These are phyloP conservation scores for Cryphonectria nitschkei DNA, from an alignment of 2,329 filamentous ascomycete species.

Conservation along the genomic window DNA sequence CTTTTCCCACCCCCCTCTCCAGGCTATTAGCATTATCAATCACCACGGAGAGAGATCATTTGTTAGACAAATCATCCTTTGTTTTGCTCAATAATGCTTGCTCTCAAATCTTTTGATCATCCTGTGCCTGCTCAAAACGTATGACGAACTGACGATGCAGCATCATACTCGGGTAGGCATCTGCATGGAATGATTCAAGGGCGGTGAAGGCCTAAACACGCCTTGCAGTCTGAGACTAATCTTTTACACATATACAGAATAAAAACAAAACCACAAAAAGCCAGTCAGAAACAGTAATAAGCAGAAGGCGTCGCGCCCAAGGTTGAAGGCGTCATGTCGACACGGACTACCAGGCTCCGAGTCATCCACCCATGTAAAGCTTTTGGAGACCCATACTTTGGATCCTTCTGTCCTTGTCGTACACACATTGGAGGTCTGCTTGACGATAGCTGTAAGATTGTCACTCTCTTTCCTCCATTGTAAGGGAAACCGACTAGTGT, in stretches of 20 bases:
- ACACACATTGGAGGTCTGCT: background rate
- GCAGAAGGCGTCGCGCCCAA: background rate
- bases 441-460: background rate
- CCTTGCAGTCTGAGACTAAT: background rate
- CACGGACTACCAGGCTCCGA: background rate
- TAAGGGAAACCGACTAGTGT: too few relatives aligned
- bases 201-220: background rate
- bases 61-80: background rate
- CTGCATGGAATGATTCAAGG: background rate
- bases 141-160: background rate
- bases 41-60: background rate
- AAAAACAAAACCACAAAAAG: too few relatives aligned
- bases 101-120: background rate
- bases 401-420: background rate
- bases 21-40: too few relatives aligned
- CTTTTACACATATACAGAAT: background rate
- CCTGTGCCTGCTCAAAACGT: background rate
- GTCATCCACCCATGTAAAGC: background rate
- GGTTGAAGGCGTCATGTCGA: constrained; percentile 3
- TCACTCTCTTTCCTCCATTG: too few relatives aligned
- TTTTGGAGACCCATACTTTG: background rate
- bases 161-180: background rate
- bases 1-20: too few relatives aligned
- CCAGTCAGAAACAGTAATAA: background rate
- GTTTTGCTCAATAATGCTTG: background rate